Conservation (phyloP, 768 basidiomycete genomes). For the Pleurotus pulmonarius region DNA sequence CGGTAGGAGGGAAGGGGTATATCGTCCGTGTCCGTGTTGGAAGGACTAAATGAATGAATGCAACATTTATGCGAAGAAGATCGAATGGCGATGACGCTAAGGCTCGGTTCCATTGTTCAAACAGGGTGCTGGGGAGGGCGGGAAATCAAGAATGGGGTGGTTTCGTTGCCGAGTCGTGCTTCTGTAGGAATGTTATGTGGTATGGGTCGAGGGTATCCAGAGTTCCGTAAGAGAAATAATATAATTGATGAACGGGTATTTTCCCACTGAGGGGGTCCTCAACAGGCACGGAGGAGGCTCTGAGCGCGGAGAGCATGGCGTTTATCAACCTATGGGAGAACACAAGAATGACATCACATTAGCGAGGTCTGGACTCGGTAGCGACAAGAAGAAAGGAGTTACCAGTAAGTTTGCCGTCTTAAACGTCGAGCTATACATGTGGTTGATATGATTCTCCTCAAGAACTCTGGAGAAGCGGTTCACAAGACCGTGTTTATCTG, state of each 20-base stretch:
- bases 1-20: not conserved
- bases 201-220: too few species aligned
- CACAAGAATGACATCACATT: conserved; percentile 3
- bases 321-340: conserved; percentile 46
- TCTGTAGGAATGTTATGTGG: too few species aligned
- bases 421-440: conserved; percentile 83
- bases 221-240: too few species aligned
- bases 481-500: conserved; percentile 77
- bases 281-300: conserved; percentile 56
- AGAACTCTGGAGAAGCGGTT: conserved; percentile 73
- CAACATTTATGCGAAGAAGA: too few species aligned
- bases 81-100: too few species aligned
- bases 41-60: too few species aligned
- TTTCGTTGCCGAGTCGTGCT: too few species aligned
- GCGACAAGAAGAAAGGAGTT: conserved; percentile 14
- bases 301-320: conserved; percentile 53
- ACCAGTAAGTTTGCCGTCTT: conserved; percentile 81
- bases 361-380: not conserved
- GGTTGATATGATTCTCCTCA: conserved; percentile 71
- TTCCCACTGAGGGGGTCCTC: not conserved
- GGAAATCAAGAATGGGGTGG: too few species aligned
- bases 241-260: not conserved
- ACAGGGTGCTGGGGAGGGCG: too few species aligned
- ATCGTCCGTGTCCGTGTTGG: not conserved
- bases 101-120: too few species aligned